Percentiles rank a stretch among this genome's conserved stretches.
Conservation (phyloP, 345 rosid species). For the Sapria himalayana region DNA sequence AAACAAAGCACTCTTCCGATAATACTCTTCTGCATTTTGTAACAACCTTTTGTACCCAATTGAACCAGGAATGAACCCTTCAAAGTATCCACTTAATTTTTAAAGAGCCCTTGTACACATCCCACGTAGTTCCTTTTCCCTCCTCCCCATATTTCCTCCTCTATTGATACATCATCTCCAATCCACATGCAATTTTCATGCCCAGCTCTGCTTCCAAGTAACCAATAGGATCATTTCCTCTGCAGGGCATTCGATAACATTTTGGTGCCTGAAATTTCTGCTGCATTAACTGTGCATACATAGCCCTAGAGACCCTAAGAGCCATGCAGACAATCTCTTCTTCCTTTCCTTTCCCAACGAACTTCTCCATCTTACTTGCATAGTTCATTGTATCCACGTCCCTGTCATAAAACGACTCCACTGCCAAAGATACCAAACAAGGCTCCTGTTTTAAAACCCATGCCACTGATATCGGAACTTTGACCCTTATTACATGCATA, state of each 20-base stretch:
- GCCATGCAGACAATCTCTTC: constrained; percentile 32
- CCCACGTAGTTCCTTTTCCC: constrained; percentile 66
- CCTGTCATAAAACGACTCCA: constrained; percentile 78
- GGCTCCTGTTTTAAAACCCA: constrained; percentile 46
- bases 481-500: constrained; percentile 48
- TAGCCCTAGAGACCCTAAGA: constrained; percentile 59
- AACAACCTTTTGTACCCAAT: constrained; percentile 52
- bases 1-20: constrained; percentile 37
- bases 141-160: constrained; percentile 55
- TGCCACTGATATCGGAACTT: constrained; percentile 60
- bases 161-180: constrained; percentile 76
- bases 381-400: constrained; percentile 74
- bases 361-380: constrained; percentile 70
- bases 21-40: constrained; percentile 70
- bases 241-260: constrained; percentile 54
- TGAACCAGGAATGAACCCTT: constrained; percentile 59
- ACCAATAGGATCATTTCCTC: constrained; percentile 17
- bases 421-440: constrained; percentile 51
- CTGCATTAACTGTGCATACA: constrained; percentile 76
- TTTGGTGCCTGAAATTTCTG: constrained; percentile 80
- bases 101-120: constrained; percentile 35
- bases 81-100: constrained; percentile 59
- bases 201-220: constrained; percentile 71
- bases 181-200: constrained; percentile 78
- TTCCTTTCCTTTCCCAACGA: constrained; percentile 25